A percentile compares a stretch with the other conserved stretches of the same genome.
Conservation (phyloP, 768 basidiomycete genomes). For the Pulveroboletus sp. region DNA sequence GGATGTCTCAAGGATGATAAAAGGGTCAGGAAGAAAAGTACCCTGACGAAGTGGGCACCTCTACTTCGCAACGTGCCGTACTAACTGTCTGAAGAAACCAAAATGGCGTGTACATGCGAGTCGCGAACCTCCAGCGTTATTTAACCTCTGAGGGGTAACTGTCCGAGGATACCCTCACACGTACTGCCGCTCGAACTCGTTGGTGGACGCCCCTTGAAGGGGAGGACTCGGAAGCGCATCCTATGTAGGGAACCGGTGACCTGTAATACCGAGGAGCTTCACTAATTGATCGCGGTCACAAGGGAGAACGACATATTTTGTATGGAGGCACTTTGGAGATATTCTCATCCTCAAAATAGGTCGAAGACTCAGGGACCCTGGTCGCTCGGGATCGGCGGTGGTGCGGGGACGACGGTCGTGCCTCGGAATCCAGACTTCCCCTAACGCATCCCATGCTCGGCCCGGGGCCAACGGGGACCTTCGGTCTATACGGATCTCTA, state of each 20-base stretch:
- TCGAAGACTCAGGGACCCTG: neutral
- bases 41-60: neutral
- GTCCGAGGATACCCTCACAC: neutral
- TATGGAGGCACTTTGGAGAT: neutral
- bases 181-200: no score
- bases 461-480: neutral
- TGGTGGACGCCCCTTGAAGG: no score
- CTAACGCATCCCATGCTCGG: neutral
- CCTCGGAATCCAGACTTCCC: neutral
- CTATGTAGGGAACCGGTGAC: neutral
- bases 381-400: neutral
- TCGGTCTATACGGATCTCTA: neutral
- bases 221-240: neutral
- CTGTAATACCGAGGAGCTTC: neutral
- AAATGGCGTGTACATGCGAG: no score
- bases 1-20: neutral
- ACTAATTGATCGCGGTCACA: neutral
- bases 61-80: neutral
- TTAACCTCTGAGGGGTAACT: no score
- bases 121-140: no score
- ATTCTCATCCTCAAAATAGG: neutral
- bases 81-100: no score
- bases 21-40: neutral
- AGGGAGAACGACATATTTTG: neutral
- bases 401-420: neutral